Evolutionary conservation across 106 monocot species (phyloP), one percentile per base, ranked within the genome.

Genomic region (Hemerocallis citrina): DNA sequence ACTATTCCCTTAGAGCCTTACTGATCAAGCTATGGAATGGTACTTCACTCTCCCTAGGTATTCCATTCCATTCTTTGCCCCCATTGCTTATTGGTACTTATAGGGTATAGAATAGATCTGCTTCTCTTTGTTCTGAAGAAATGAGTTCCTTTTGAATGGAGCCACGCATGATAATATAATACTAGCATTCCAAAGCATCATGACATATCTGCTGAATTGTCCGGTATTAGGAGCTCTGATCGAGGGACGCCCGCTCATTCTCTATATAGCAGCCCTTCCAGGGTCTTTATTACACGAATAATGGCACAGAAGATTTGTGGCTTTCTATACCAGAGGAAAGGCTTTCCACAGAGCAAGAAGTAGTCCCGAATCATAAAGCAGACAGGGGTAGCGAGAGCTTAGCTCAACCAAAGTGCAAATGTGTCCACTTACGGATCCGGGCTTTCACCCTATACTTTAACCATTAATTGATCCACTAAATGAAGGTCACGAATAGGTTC

Each of bases 111-210:
- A n/a, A n/a, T n/a, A n/a, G n/a, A n/a, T n/a, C n/a, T n/a, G n/a
- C n/a, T n/a, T n/a, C n/a, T n/a, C n/a, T n/a, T n/a, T n/a, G n/a
- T n/a, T n/a, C n/a, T n/a, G n/a, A n/a, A n/a, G n/a, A n/a, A n/a
- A n/a, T n/a, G n/a, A n/a, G n/a, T n/a, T n/a, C 25, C 52, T 54
- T 54, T 27, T 34, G 14, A 56, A 56, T 56, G 56, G 56, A 33
- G 34, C 16, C 56, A 56, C 13, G 56, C 29, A 56, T 56, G 56
- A 32, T 33, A 4, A n/a, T 32, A 56, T 19, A n/a, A n/a, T n/a
- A n/a, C n/a, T n/a, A n/a, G 30, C 56, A 5, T 56, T 56, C 56
- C 32, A 56, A 34, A 34, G 33, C 33, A 56, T 32, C 29, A 56
- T 32, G 33, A 30, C 11, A 34, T 56, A 56, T 56, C 31, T 56